These are phyloP conservation scores for Pichia nanzhaoensis DNA, from an alignment of 805 yeast genomes.

Conservation along the genomic window DNA sequence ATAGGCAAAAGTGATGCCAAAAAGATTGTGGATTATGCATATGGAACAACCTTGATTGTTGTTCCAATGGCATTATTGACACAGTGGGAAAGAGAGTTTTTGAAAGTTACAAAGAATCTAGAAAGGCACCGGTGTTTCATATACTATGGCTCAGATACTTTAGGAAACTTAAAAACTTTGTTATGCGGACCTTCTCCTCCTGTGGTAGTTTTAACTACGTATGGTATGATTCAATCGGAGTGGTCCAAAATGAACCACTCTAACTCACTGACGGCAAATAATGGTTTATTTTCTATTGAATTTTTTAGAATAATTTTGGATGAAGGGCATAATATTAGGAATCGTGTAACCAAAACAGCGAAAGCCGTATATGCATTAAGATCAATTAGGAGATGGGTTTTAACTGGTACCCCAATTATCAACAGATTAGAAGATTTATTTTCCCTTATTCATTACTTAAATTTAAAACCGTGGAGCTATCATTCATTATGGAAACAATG, in stretches of 20 bases:
- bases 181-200: constrained; percentile 49
- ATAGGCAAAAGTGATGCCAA: constrained; percentile 12
- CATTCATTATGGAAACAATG: constrained; percentile 83
- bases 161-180: constrained; percentile 41
- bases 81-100: constrained; percentile 86
- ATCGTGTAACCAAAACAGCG: constrained; percentile 70
- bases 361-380: constrained; percentile 64
- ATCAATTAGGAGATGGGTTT: constrained; percentile 68
- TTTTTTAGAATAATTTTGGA: constrained; percentile 70
- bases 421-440: constrained; percentile 83
- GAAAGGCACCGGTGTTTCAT: constrained; percentile 41
- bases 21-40: constrained; percentile 44
- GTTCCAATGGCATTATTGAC: constrained; percentile 88
- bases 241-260: constrained; percentile 41
- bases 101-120: constrained; percentile 43
- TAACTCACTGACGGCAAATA: constrained; percentile 21
- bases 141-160: constrained; percentile 66
- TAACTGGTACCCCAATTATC: constrained; percentile 92
- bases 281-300: constrained; percentile 63
- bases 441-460: constrained; percentile 65
- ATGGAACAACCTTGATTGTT: constrained; percentile 65
- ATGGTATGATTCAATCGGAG: constrained; percentile 80
- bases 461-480: constrained; percentile 86
- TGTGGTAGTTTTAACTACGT: constrained; percentile 71
- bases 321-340: constrained; percentile 87